A percentile compares a stretch with the other conserved stretches of the same genome.
phyloP scores from a whole-genome alignment of 2,329 filamentous ascomycete genomes.

The Diplodia intermedia region DNA sequence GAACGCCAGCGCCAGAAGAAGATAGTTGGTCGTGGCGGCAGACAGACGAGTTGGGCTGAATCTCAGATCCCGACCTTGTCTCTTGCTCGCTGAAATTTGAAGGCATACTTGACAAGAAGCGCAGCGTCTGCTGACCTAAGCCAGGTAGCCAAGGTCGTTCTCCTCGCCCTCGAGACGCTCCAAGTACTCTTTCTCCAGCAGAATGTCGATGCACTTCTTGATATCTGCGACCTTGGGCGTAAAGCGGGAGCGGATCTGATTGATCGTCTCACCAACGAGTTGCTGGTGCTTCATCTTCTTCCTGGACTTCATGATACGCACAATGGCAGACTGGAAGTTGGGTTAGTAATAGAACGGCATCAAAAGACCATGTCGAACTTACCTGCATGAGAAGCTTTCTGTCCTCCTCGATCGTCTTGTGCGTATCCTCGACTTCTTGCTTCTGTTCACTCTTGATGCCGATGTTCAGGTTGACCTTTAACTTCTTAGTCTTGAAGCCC shows the following conservation, averaged over 20 bases:
- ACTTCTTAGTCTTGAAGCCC: constrained; percentile 98
- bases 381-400: constrained; percentile 96
- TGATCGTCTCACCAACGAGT: constrained; percentile 93
- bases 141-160: constrained; percentile 78
- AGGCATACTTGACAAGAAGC: background rate
- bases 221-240: constrained; percentile 92
- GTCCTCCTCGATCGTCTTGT: constrained; percentile 99
- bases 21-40: background rate
- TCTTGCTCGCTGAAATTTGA: constrained; percentile 3
- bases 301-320: constrained; percentile 99
- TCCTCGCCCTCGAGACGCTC: constrained; percentile 95
- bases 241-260: constrained; percentile 91
- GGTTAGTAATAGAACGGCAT: constrained; percentile 12
- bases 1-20: constrained; percentile 18
- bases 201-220: constrained; percentile 99
- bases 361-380: constrained; percentile 50
- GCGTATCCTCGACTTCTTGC: constrained; percentile 94
- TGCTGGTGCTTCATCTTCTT: constrained; percentile 99
- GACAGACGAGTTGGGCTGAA: background rate
- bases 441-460: constrained; percentile 95
- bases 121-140: constrained; percentile 54
- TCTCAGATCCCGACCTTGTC: background rate
- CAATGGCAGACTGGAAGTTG: constrained; percentile 83
- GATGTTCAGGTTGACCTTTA: constrained; percentile 95
- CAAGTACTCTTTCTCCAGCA: constrained; percentile 98